Percentiles rank a stretch among this genome's conserved stretches.
These are phyloP conservation scores for Plasmodium gallinaceum DNA, from an alignment of 169 alveolate genomes.

Conservation along the genomic window DNA sequence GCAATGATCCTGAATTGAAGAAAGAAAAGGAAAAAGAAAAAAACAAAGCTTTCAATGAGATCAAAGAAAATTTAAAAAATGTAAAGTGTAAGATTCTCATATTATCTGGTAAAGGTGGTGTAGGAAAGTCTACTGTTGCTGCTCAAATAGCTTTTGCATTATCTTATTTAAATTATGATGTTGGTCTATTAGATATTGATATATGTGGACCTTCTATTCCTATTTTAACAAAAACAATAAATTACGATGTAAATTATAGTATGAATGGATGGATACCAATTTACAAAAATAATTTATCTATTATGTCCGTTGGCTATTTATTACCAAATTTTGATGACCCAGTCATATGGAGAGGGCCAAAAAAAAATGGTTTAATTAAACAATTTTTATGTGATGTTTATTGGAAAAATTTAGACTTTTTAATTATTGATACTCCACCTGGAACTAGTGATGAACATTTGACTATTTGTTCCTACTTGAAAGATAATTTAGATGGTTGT, in stretches of 20 bases:
- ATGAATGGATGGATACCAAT: conserved; percentile 99
- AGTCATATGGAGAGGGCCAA: conserved; percentile 99
- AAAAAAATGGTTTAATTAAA: conserved; percentile 94
- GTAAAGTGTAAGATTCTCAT: conserved; percentile 93
- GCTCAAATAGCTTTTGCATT: conserved; percentile 93
- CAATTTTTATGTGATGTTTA: conserved; percentile 97
- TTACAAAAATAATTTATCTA: conserved; percentile 94
- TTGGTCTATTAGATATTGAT: conserved; percentile 98
- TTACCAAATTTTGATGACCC: conserved; percentile 95
- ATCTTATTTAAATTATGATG: conserved; percentile 85
- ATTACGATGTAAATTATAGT: conserved; percentile 94
- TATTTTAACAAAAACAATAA: conserved; percentile 93
- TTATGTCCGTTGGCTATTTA: conserved; percentile 97
- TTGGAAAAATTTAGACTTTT: conserved; percentile 98
- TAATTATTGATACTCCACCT: conserved; percentile 99
- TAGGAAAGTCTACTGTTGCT: conserved; percentile 98
- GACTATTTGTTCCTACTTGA: conserved; percentile 93
- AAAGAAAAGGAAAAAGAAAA: conserved; percentile 68
- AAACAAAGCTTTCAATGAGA: conserved; percentile 82
- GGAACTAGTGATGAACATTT: conserved; percentile 99
- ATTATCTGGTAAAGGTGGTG: conserved; percentile 99
- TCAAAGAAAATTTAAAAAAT: conserved; percentile 88
- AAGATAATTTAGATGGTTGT: conserved; percentile 90
- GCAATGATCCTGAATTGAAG: conserved; percentile 94
- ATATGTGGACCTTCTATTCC: conserved; percentile 99